Percentiles rank a stretch among this genome's conserved stretches.
phyloP scores from a whole-genome alignment of 176 grass and related monocot genomes.

The Oryza australiensis region DNA sequence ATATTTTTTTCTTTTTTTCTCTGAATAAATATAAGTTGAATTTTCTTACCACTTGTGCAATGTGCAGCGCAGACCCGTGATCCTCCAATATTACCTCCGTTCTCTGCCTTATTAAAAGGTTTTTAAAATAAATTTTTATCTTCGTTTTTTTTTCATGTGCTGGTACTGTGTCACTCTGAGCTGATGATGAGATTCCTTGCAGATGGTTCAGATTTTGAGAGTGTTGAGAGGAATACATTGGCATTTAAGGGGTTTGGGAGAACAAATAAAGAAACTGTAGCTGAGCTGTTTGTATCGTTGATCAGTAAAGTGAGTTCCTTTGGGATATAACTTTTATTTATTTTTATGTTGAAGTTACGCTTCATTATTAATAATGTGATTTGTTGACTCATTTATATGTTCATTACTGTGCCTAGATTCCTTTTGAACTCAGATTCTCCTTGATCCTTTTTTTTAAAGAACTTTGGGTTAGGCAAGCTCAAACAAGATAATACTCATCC shows the following conservation, averaged over 20 bases:
- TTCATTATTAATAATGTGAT: slow-evolving; percentile 2
- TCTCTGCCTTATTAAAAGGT: slow-evolving; percentile 78
- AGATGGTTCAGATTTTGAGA: slow-evolving; percentile 65
- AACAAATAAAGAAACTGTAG: slow-evolving; percentile 79
- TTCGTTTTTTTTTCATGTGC: not conserved
- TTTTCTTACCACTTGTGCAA: slow-evolving; percentile 22
- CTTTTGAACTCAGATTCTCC: not conserved
- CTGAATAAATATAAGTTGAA: slow-evolving; percentile 21
- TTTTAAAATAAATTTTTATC: not conserved
- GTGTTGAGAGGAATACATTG: slow-evolving; percentile 42
- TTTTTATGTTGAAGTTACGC: not conserved
- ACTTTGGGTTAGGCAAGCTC: not conserved
- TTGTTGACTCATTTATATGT: not conserved
- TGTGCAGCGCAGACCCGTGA: slow-evolving; percentile 66
- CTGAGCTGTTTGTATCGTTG: slow-evolving; percentile 75
- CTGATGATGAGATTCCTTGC: slow-evolving; percentile 2
- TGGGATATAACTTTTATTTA: not conserved
- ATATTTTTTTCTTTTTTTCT: not conserved
- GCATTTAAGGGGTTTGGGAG: slow-evolving; percentile 64
- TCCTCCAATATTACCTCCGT: slow-evolving; percentile 85
- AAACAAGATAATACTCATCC: not conserved
- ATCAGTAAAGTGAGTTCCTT: slow-evolving; percentile 67
- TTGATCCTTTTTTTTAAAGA: not conserved
- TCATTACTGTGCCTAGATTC: not conserved
- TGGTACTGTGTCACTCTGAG: not conserved